Conservation (phyloP, 331 rosid genomes). For the Malus hybrid region DNA sequence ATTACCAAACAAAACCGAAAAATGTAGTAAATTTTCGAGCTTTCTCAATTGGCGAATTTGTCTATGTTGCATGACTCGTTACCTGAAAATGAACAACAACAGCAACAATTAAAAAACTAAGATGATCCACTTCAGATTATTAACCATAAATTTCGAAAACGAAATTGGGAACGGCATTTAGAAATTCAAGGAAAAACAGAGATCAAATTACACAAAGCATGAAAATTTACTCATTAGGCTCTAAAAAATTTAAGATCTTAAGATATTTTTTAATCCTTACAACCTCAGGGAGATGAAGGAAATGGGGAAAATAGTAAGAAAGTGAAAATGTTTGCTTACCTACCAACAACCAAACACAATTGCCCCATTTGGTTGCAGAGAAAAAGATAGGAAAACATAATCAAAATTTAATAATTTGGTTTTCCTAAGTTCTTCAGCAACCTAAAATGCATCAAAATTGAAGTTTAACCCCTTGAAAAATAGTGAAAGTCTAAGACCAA, state of each 20-base stretch:
- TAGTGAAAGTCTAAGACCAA: not conserved
- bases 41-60: slow-evolving; percentile 21
- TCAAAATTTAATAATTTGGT: not conserved
- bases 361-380: slow-evolving; percentile 28
- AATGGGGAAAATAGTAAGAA: slow-evolving; percentile 10
- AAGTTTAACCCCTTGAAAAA: not conserved
- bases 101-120: not conserved
- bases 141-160: not conserved
- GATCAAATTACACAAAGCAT: not conserved
- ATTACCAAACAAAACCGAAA: slow-evolving; percentile 11
- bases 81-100: slow-evolving; percentile 13
- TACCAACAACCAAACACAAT: slow-evolving; percentile 50
- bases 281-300: not conserved
- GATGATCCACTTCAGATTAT: not conserved
- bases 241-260: not conserved
- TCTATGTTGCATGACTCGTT: slow-evolving; percentile 11
- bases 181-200: not conserved
- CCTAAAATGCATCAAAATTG: slow-evolving; percentile 2
- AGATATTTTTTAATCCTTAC: not conserved
- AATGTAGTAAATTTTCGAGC: not conserved
- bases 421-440: not conserved
- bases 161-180: not conserved
- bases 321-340: slow-evolving; percentile 39
- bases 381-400: slow-evolving; percentile 20
- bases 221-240: not conserved